Base-by-base conservation (phyloP, 495 filamentous ascomycete species). In the Antarctomyces pellizariae region DNA sequence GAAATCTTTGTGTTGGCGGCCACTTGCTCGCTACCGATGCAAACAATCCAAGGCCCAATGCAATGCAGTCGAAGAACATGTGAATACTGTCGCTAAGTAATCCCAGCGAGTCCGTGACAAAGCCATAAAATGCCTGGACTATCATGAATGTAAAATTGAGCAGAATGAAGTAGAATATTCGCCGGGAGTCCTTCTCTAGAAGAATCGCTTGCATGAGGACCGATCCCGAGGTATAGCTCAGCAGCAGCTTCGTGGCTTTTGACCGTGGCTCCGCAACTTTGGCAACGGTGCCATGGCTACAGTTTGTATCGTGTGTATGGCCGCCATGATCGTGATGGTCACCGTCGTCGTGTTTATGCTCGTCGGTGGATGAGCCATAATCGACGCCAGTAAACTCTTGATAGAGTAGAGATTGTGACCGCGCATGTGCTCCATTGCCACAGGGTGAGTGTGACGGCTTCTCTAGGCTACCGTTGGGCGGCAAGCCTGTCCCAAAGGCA, bases 31-130 rank as follows among this genome's bases (percentile, higher is more conserved):
- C 84, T 7, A 99, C 79, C 7, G 89, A 73, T n/a, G 86, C 86
- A 38, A 78, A 78, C 5, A 99, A 61, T 8, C 86, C 86, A 9
- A 95, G 77, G 1, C 75, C 71, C 12, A 99, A 60, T 11, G 86
- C 86, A 8, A 92, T 62, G 36, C 86, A 99, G 47, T 99, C 86
- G 36, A 99, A 99, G 44, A 99, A 89, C 86, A 99, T 99, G 49
- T 99, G 86, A 34, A 99, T 89, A 42, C 79, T 92, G 48, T 99
- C 86, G 37, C 79, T 91, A 3, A 99, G 67, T 2, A 99, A 59
- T 1, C 86, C 86, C 4, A 99, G 59, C 1, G 89, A 95, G 29
- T 86, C 82, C 4, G 82, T 92, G 7, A 78, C 44, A 36, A 86
- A 82, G 17, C 86, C 86, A 42, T 99, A 99, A 17, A 77, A 75